Percentiles rank a stretch among this genome's conserved stretches.
Conservation (phyloP, 176 grass and related monocot species). For the Triticum monococcum region DNA sequence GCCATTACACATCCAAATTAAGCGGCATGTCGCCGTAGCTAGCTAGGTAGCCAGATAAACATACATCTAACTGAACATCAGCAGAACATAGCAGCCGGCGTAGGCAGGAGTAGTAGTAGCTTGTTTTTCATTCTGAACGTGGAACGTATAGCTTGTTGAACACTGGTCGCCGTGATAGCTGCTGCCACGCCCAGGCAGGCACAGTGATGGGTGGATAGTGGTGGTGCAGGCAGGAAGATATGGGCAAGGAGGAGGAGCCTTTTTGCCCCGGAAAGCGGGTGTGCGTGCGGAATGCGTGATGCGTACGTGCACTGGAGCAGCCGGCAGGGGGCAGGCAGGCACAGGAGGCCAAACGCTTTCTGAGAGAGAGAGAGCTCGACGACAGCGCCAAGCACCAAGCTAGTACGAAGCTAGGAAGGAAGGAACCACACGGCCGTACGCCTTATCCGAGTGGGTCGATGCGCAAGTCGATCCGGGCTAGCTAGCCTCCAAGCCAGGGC, state of each 20-base stretch:
- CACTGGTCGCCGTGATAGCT: slow-evolving; percentile 30
- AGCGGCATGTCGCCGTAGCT: slow-evolving; percentile 14
- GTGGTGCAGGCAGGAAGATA: slow-evolving; percentile 40
- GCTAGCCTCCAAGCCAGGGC: slow-evolving; percentile 15
- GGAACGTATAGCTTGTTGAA: background rate
- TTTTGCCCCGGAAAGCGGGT: slow-evolving; percentile 28
- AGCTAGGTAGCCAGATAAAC: background rate
- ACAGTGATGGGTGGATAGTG: background rate
- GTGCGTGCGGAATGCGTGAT: slow-evolving; percentile 19
- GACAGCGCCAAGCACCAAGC: slow-evolving; percentile 31
- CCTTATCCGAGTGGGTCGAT: slow-evolving; percentile 7
- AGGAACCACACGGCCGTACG: background rate
- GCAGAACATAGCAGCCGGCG: background rate
- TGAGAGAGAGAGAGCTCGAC: background rate
- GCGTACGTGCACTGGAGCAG: slow-evolving; percentile 35
- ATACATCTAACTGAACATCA: background rate
- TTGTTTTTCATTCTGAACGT: background rate
- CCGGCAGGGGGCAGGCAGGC: background rate
- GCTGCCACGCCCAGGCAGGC: background rate
- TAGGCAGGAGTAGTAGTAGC: background rate
- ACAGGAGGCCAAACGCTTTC: slow-evolving; percentile 22
- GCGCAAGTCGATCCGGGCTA: background rate
- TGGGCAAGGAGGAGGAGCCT: background rate
- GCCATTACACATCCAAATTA: slow-evolving; percentile 30
- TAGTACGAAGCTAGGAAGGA: background rate